phyloP scores from a whole-genome alignment of 2,329 filamentous ascomycete genomes.

The Chalaropsis thielavioides region DNA sequence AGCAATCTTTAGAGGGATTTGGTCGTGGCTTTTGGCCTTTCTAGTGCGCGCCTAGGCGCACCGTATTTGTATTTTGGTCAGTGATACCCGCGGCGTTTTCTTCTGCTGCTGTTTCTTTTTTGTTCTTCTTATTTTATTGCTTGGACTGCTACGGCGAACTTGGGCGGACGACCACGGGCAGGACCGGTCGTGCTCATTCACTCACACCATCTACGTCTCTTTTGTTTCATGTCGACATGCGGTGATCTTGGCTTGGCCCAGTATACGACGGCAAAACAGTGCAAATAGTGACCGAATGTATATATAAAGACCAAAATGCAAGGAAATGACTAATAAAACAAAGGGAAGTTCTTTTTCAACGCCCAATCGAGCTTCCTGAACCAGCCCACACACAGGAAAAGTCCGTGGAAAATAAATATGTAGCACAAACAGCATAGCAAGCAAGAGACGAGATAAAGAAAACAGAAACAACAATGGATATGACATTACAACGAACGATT shows the following conservation, averaged over 20 bases:
- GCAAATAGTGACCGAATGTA: background rate
- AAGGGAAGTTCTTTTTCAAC: background rate
- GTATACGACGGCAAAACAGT: no score
- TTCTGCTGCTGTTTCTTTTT: background rate
- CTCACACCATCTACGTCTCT: no score
- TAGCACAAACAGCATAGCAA: background rate
- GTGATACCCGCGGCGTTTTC: background rate
- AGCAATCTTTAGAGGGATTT: background rate
- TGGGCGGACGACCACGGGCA: no score
- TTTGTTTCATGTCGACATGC: background rate
- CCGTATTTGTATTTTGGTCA: background rate
- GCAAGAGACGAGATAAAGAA: background rate
- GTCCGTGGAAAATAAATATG: background rate
- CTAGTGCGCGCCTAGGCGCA: background rate
- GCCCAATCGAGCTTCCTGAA: no score
- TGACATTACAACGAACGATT: conserved; percentile 3
- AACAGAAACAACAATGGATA: conserved; percentile 1
- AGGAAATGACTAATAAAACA: background rate
- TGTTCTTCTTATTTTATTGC: background rate
- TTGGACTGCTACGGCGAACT: background rate
- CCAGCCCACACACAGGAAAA: background rate
- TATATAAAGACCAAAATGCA: no score
- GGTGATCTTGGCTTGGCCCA: background rate
- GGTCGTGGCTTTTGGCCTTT: background rate
- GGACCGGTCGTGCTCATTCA: no score